A percentile compares a stretch with the other conserved stretches of the same genome.
Evolutionary conservation across 2,329 filamentous ascomycete genomes (phyloP).

Genomic region (Emmonsiellopsis sp.): DNA sequence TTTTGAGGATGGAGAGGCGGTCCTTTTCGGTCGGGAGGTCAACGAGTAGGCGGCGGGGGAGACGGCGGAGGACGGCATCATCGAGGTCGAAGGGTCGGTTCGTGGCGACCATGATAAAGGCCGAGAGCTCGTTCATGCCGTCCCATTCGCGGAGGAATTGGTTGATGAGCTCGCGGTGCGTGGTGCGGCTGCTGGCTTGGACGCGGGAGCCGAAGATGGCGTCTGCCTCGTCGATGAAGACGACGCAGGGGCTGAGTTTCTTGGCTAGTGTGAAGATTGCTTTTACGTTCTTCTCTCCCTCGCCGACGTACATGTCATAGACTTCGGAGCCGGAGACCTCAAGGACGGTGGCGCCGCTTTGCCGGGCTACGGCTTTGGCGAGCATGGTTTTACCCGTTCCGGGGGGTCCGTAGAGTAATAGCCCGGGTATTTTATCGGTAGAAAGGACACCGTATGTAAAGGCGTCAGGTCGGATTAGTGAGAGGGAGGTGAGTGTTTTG

Average conservation of each 20-base stretch:
- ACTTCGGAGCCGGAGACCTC: conserved; percentile 86
- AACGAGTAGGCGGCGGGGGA: conserved; percentile 41
- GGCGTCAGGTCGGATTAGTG: conserved; percentile 80
- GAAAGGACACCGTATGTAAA: conserved; percentile 92
- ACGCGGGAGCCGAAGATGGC: conserved; percentile 75
- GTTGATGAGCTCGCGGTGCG: conserved; percentile 84
- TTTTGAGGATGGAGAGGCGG: conserved; percentile 39
- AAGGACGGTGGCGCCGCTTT: conserved; percentile 60
- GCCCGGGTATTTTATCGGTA: conserved; percentile 81
- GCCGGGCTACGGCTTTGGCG: conserved; percentile 56
- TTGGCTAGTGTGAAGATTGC: conserved; percentile 86
- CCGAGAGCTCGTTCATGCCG: conserved; percentile 70
- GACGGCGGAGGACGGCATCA: conserved; percentile 43
- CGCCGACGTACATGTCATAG: conserved; percentile 93
- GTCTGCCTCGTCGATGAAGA: conserved; percentile 96
- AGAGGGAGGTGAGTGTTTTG: conserved; percentile 80
- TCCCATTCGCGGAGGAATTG: conserved; percentile 98
- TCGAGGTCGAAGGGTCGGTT: conserved; percentile 94
- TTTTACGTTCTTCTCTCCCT: conserved; percentile 91
- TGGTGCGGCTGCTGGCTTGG: conserved; percentile 52
- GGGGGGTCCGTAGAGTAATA: conserved; percentile 79
- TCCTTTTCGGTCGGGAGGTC: conserved; percentile 40
- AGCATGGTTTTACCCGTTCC: conserved; percentile 56
- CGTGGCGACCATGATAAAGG: conserved; percentile 97
- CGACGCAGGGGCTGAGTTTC: conserved; percentile 82